These are phyloP conservation scores for Puccinia polysora DNA, from an alignment of 1,284 basidiomycete genomes.

Conservation along the genomic window DNA sequence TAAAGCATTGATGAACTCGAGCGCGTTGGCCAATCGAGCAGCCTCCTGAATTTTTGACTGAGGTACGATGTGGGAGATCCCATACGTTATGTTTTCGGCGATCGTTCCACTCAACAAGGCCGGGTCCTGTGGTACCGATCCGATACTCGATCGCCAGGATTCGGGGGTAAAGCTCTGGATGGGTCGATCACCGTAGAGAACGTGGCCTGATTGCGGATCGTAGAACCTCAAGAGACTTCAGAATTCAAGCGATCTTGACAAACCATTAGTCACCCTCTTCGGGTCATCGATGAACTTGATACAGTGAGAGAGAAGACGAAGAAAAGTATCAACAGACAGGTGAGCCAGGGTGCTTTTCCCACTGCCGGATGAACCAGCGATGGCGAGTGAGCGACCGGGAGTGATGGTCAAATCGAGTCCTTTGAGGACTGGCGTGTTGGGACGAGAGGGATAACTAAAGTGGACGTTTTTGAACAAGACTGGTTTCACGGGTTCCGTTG, in stretches of 20 bases:
- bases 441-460: slow-evolving; percentile 81
- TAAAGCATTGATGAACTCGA: slow-evolving; percentile 84
- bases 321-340: slow-evolving; percentile 60
- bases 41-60: slow-evolving; percentile 79
- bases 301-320: slow-evolving; percentile 30
- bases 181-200: slow-evolving; percentile 57
- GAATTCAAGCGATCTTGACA: slow-evolving; percentile 53
- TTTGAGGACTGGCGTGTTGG: slow-evolving; percentile 70
- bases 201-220: slow-evolving; percentile 73
- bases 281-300: no score
- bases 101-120: slow-evolving; percentile 68
- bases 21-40: slow-evolving; percentile 81
- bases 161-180: slow-evolving; percentile 75
- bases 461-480: slow-evolving; percentile 71
- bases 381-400: slow-evolving; percentile 79
- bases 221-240: slow-evolving; percentile 86
- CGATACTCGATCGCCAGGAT: slow-evolving; percentile 80
- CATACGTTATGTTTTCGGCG: slow-evolving; percentile 88
- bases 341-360: slow-evolving; percentile 53
- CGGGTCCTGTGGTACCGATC: slow-evolving; percentile 71
- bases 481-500: slow-evolving; percentile 58
- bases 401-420: slow-evolving; percentile 71
- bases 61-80: slow-evolving; percentile 64
- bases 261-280: no score
- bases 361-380: slow-evolving; percentile 58